A percentile compares a stretch with the other conserved stretches of the same genome.
Evolutionary conservation across 495 filamentous ascomycete species (phyloP).

Genomic region (Aspergillus ostianus): DNA sequence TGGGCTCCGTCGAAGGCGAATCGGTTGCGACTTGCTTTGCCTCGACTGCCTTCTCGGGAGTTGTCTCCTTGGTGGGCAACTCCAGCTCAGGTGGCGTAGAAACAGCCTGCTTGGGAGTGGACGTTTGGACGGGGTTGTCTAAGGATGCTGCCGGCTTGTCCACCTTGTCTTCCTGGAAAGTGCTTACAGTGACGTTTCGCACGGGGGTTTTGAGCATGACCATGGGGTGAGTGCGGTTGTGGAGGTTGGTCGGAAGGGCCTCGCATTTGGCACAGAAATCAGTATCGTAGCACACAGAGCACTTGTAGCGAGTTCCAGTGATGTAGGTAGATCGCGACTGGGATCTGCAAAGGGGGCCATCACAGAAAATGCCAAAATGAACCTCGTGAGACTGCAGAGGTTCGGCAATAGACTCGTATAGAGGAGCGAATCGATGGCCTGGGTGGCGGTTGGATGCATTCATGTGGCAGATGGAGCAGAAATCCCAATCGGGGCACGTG

Average conservation of each 20-base stretch:
- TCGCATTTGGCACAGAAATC: slow-evolving; percentile 97
- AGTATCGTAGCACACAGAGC: slow-evolving; percentile 91
- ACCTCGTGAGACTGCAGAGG: slow-evolving; percentile 46
- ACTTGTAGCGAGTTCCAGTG: slow-evolving; percentile 88
- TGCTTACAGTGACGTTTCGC: slow-evolving; percentile 84
- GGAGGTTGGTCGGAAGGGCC: slow-evolving; percentile 74
- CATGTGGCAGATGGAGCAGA: slow-evolving; percentile 75
- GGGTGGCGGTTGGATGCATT: slow-evolving; percentile 68
- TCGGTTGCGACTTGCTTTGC: slow-evolving; percentile 57
- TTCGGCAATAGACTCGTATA: slow-evolving; percentile 75
- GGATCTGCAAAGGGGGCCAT: slow-evolving; percentile 82
- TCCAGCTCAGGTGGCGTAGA: slow-evolving; percentile 46
- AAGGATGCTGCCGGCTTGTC: slow-evolving; percentile 59
- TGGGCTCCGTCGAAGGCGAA: slow-evolving; percentile 31
- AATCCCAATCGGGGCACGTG: slow-evolving; percentile 97
- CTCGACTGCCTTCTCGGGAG: slow-evolving; percentile 50
- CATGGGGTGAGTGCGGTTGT: slow-evolving; percentile 92
- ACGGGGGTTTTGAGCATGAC: slow-evolving; percentile 97
- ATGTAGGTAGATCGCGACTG: slow-evolving; percentile 65
- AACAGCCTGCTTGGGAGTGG: slow-evolving; percentile 50
- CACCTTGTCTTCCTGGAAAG: slow-evolving; percentile 69
- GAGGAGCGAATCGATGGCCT: slow-evolving; percentile 83
- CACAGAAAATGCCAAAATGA: slow-evolving; percentile 89
- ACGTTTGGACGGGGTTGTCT: slow-evolving; percentile 58
- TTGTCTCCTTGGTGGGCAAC: slow-evolving; percentile 64